Percentiles rank a stretch among this genome's conserved stretches.
phyloP scores from a whole-genome alignment of 192 early-diverging fungal genomes.

The Coemansia sp. region DNA sequence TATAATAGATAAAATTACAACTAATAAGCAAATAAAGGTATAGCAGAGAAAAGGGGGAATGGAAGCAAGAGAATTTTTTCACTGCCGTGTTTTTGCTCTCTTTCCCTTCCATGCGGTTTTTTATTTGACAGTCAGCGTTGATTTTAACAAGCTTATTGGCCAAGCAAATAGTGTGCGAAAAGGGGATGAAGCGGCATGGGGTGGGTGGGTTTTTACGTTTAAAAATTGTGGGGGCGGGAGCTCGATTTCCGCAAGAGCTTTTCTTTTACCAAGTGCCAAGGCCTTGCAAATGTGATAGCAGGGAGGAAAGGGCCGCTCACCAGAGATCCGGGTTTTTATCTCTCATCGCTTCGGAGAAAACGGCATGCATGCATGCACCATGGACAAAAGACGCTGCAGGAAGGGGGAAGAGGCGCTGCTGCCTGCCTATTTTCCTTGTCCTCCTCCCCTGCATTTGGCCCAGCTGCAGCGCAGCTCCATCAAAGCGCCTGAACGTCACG shows the following conservation, averaged over 20 bases:
- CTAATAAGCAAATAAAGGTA: not conserved
- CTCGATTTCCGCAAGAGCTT: not conserved
- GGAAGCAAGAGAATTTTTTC: no score
- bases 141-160: not conserved
- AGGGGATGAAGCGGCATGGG: not conserved
- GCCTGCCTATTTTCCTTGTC: not conserved
- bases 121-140: not conserved
- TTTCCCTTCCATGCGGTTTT: not conserved
- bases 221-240: not conserved
- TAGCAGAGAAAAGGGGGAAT: not conserved
- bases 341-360: not conserved
- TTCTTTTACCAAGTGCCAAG: not conserved
- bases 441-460: not conserved
- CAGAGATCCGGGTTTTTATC: not conserved
- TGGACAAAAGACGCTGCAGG: not conserved
- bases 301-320: not conserved
- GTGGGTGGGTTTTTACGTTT: not conserved
- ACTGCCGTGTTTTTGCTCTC: no score
- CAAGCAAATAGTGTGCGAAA: not conserved
- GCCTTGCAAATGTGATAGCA: not conserved
- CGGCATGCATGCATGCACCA: not conserved
- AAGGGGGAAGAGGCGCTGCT: no score
- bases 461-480: no score
- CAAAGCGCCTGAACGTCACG: slow-evolving; percentile 22
- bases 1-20: not conserved